Base-by-base conservation (phyloP, 2,329 filamentous ascomycete genomes). In the Xylaria sp. region DNA sequence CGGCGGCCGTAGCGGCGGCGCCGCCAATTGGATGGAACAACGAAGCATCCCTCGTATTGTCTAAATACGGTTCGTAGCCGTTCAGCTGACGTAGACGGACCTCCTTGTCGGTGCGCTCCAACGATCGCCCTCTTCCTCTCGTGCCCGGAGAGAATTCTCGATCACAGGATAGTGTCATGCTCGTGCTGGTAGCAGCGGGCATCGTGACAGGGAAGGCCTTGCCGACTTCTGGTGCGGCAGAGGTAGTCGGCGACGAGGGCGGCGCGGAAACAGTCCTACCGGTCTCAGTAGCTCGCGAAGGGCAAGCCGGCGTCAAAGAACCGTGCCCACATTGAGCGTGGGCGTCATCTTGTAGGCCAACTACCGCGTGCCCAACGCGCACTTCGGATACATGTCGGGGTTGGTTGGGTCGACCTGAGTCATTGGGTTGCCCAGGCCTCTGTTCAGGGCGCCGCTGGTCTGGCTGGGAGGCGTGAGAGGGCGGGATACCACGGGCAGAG, bases 401-500 rank as follows among this genome's bases (percentile, higher is more conserved):
- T 50, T 59, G 59, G 42, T 39, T 61, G 48, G 62, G 48, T 56
- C 54, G 60, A 42, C 37, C 54, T 34, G 57, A 50, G 47, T 61
- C 57, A 59, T 62, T 57, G 46, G 53, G 43, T 40, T 61, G 56
- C 45, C 49, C 39, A 39, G 57, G 46, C 53, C 61, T 64, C 54
- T 65, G 59, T 52, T 62, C 63, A 47, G 53, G 55, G 48, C 54
- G 65, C 48, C 61, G 67, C 47, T 65, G 59, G 22, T 66, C 65
- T 57, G 63, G 44, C 48, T 62, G 59, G 48, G 63, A 50, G 22
- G 60, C 51, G 51, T 67, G 63, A 18, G 67, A 60, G 48, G 63
- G 62, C 45, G 66, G 69, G 45, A 83, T 81, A 66, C 80, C 81
- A 65, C 81, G 79, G 66, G 81, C 81, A 71, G 80, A 81, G 68